Percentiles rank a stretch among this genome's conserved stretches.
Conservation (phyloP, 495 filamentous ascomycete species). For the Lophiotrema nucula region DNA sequence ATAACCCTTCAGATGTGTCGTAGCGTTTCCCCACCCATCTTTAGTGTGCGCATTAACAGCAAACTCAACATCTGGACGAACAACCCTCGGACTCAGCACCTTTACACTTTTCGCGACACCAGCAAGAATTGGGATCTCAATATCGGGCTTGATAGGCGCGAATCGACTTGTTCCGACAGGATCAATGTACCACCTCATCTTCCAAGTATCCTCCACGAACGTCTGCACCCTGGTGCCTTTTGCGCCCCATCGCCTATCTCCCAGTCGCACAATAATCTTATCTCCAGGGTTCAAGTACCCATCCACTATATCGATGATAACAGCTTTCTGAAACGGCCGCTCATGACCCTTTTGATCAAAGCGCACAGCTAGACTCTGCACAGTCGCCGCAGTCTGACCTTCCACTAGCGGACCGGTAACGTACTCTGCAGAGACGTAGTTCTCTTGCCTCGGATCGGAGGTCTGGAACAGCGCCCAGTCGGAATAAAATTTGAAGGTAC, state of each 20-base stretch:
- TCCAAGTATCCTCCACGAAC: neutral
- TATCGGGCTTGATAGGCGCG: neutral
- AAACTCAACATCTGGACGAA: neutral
- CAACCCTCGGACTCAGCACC: neutral
- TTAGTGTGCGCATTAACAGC: neutral
- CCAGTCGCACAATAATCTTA: neutral
- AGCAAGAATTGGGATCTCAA: neutral
- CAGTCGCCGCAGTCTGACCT: neutral
- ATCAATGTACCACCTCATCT: neutral
- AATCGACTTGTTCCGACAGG: neutral
- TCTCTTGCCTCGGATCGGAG: neutral
- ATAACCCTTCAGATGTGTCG: neutral
- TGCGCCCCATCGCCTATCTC: neutral
- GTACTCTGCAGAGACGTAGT: neutral
- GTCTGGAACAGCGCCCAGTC: neutral
- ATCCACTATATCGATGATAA: neutral
- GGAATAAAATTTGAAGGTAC: neutral
- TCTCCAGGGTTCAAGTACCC: neutral
- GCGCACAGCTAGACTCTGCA: neutral
- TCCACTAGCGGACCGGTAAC: neutral
- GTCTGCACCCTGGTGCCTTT: neutral
- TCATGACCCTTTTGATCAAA: neutral
- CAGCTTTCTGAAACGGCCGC: neutral
- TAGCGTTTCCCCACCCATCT: neutral
- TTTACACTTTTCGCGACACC: neutral